A percentile compares a stretch with the other conserved stretches of the same genome.
These are phyloP conservation scores for Kwoniella newhampshirensis DNA, from an alignment of 768 basidiomycete genomes.

Conservation along the genomic window DNA sequence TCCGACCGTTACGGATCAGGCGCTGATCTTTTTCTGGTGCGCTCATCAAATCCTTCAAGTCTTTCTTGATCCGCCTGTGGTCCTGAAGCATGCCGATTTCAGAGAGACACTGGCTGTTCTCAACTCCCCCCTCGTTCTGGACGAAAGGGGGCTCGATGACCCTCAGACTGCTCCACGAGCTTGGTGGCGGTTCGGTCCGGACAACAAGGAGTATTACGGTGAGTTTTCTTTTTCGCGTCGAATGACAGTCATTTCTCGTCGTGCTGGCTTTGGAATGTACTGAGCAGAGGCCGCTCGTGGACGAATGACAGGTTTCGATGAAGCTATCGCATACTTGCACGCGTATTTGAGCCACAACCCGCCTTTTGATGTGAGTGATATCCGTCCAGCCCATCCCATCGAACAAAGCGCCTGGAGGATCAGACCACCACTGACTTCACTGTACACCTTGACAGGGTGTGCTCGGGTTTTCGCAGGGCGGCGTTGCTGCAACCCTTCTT, in stretches of 20 bases:
- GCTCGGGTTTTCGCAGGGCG: constrained; percentile 50
- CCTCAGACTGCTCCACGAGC: constrained; percentile 46
- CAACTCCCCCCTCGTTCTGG: no score
- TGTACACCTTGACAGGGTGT: constrained; percentile 33
- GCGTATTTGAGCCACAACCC: constrained; percentile 32
- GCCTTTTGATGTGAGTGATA: constrained; percentile 41
- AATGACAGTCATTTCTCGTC: no score
- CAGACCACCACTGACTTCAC: no score
- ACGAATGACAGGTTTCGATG: constrained; percentile 29
- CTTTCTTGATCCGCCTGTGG: constrained; percentile 45
- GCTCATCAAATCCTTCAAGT: constrained; percentile 19
- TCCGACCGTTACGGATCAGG: neutral
- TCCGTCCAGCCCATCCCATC: neutral
- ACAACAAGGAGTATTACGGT: constrained; percentile 33
- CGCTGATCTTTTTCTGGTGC: neutral
- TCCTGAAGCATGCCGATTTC: constrained; percentile 44
- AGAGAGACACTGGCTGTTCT: constrained; percentile 30
- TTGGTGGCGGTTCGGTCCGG: constrained; percentile 38
- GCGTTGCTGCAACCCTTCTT: constrained; percentile 42
- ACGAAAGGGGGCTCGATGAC: no score
- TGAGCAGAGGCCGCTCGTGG: no score
- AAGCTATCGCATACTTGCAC: constrained; percentile 39
- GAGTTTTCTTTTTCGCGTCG: constrained; percentile 10
- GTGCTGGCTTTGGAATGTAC: no score
- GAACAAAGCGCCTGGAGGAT: no score